Evolutionary conservation across 345 rosid genomes (phyloP).

Genomic region (Turritis glabra): DNA sequence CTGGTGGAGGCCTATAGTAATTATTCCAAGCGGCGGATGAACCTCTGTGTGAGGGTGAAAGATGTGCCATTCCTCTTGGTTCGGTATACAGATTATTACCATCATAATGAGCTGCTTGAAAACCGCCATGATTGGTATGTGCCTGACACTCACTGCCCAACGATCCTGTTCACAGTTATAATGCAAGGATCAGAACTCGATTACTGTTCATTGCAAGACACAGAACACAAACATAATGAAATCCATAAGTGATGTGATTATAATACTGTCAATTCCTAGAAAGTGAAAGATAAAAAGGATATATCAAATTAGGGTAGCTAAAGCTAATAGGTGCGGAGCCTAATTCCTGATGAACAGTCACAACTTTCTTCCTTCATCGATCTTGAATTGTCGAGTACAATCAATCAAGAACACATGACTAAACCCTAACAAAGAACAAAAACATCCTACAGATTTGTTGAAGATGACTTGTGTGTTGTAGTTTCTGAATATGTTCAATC

Average conservation of each 20-base stretch:
- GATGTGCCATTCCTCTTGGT: constrained; percentile 46
- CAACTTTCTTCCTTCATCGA: not conserved
- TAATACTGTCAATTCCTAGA: not conserved
- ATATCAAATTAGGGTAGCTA: not conserved
- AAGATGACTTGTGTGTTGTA: no score
- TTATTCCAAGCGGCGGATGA: constrained; percentile 46
- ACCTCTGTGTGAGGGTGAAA: constrained; percentile 51
- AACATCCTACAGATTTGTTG: not conserved
- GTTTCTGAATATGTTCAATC: not conserved
- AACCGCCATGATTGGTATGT: constrained; percentile 44
- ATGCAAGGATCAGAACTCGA: constrained; percentile 16
- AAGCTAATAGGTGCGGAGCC: not conserved
- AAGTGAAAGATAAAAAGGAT: not conserved
- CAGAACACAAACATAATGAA: not conserved
- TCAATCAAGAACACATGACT: not conserved
- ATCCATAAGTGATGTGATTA: not conserved
- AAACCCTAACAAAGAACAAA: not conserved
- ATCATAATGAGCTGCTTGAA: constrained; percentile 46
- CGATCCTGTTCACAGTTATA: constrained; percentile 47
- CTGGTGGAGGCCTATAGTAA: constrained; percentile 35
- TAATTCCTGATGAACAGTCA: not conserved
- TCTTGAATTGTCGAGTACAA: not conserved
- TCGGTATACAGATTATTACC: constrained; percentile 30
- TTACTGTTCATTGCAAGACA: not conserved
- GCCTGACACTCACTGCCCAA: constrained; percentile 45